phyloP scores from a whole-genome alignment of 768 basidiomycete species.

The Suillus clintonianus region DNA sequence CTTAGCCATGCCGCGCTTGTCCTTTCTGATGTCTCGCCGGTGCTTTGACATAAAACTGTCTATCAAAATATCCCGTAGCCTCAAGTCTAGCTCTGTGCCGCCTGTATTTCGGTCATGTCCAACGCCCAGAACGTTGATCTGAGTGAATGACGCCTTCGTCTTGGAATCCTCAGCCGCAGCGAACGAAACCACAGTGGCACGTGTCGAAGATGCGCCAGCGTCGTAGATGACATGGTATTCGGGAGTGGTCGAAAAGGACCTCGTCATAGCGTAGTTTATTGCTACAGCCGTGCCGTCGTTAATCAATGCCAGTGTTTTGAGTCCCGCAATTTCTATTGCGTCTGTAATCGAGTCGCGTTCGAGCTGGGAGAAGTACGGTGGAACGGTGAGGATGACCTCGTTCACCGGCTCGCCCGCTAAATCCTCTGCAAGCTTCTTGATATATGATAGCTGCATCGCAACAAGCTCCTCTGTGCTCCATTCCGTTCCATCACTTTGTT shows the following conservation, averaged over 20 bases:
- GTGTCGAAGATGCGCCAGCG: constrained; percentile 82
- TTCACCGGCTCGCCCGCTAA: constrained; percentile 73
- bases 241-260: constrained; percentile 68
- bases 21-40: constrained; percentile 65
- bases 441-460: constrained; percentile 91
- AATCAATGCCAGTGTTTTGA: constrained; percentile 80
- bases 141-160: constrained; percentile 56
- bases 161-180: constrained; percentile 48
- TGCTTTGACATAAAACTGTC: constrained; percentile 74
- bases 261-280: constrained; percentile 97
- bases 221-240: constrained; percentile 94
- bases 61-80: constrained; percentile 78
- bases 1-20: constrained; percentile 88
- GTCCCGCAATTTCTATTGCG: constrained; percentile 88
- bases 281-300: constrained; percentile 96
- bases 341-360: constrained; percentile 92
- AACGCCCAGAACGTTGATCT: constrained; percentile 76
- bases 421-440: constrained; percentile 83
- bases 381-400: constrained; percentile 89
- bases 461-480: constrained; percentile 91
- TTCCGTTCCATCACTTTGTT: constrained; percentile 60
- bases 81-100: constrained; percentile 84
- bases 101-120: constrained; percentile 78
- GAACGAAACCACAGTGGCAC: constrained; percentile 78
- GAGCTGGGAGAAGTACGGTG: constrained; percentile 85